Evolutionary conservation across 1,139 yeast species (phyloP).

Genomic region (Pichia sp.): DNA sequence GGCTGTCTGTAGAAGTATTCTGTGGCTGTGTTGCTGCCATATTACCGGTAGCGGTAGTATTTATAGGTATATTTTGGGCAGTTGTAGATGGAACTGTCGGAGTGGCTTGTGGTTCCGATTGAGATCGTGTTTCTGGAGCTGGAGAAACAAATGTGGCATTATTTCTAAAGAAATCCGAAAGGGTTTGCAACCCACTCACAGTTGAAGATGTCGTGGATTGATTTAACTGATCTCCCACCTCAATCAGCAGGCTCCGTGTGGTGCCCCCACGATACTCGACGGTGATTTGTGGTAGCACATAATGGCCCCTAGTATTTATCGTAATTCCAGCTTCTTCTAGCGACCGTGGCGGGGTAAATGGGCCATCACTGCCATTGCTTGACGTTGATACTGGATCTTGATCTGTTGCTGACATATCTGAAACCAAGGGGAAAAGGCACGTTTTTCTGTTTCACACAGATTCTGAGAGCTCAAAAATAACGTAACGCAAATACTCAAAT

Average conservation of each 20-base stretch:
- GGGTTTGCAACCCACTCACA: slow-evolving; percentile 2
- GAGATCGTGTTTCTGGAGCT: not conserved
- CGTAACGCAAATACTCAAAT: too few relatives aligned
- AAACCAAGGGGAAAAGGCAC: too few relatives aligned
- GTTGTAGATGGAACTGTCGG: too few relatives aligned
- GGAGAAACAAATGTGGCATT: not conserved
- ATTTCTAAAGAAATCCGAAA: slow-evolving; percentile 5
- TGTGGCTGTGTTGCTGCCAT: too few relatives aligned
- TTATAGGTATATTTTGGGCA: too few relatives aligned
- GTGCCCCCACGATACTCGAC: slow-evolving; percentile 23
- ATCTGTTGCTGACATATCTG: slow-evolving; percentile 2
- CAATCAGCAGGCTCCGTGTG: slow-evolving; percentile 20
- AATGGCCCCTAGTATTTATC: slow-evolving; percentile 15
- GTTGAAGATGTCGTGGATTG: not conserved
- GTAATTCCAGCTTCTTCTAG: slow-evolving; percentile 14
- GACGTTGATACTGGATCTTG: not conserved
- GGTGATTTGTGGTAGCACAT: slow-evolving; percentile 21
- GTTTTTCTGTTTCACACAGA: too few relatives aligned
- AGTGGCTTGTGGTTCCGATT: not conserved
- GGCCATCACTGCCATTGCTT: not conserved
- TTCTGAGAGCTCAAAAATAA: too few relatives aligned
- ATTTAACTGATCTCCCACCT: slow-evolving; percentile 18
- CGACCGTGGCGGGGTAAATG: not conserved
- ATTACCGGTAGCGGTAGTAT: too few relatives aligned
- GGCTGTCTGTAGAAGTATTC: too few relatives aligned